Evolutionary conservation across 2,329 filamentous ascomycete genomes (phyloP), one percentile per base, ranked within the genome.

Genomic region (Phialemonium atrogriseum): DNA sequence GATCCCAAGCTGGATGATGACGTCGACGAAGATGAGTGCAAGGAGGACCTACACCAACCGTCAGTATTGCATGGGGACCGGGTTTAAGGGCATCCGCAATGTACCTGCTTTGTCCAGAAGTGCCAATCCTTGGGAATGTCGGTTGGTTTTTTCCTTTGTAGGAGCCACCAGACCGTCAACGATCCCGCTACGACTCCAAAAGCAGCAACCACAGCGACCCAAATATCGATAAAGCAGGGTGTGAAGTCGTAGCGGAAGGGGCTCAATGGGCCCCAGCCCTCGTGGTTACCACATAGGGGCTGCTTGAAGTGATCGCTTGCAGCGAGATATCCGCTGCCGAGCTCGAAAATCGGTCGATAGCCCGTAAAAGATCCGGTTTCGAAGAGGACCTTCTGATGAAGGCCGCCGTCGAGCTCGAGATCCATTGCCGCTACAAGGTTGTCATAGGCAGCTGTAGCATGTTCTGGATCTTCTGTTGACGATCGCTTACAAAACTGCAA

Each of bases 231-330:
- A 54, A 98, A 98, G 65, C 91, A 98, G 24, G 91, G 89, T 11
- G 91, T 96, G 50, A 98, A 87, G 62, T 98, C 91, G 59, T 86
- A 95, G 55, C 89, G 73, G 44, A 78, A 69, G 21, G 80, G 78
- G 59, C 87, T 95, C 53, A 98, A 54, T 14, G 91, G 91, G 1
- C 93, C 93, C 91, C 91, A 98, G 49, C 91, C 93, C 60, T 96
- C 89, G 33, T 70, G 66, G 59, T 94, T 91, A 55, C 82, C 77
- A 62, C 89, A 96, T 57, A 95, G 66, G 36, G 84, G 77, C 54
- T 93, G 83, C 43, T 62, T 61, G 49, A 65, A 63, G 18, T 55
- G 39, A 34, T 54, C 46, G 18, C 60, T 56, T n/a, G 67, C 59
- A 38, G 56, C 67, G 39, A 85, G 70, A 56, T 84, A 85, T 39